Base-by-base conservation (phyloP, 2,329 filamentous ascomycete genomes). In the Pochonia chlamydosporia region DNA sequence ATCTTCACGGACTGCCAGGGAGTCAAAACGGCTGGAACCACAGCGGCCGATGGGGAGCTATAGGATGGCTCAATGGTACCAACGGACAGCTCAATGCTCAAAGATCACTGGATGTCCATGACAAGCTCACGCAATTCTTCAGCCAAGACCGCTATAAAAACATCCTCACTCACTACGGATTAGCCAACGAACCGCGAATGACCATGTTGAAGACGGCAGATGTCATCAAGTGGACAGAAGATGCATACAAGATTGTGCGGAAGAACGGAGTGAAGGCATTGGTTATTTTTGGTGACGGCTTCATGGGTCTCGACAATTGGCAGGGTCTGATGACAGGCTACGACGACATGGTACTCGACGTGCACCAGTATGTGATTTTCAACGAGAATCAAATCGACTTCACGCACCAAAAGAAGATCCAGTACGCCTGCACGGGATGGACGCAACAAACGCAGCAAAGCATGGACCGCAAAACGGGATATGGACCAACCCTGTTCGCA, bases 1-100 rank as follows among this genome's bases (percentile, higher is more conserved):
- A 99, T 64, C 71, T 96, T 4, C 93, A 99, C 68, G 90, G 79
- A n/a, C 74, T 93, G 0, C 92, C 92, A 0, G 93, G 93, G 0
- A 92, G 87, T 51, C 93, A 97, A 62, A 99, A 99, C 59, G 93
- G 93, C 2, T 97, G 92, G 92, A 96, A 96, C 59, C 93, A 99
- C 66, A 95, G 88, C 56, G 93, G 93, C 0, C 81, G 83, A 9
- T 84, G 87, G 63, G 92, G 93, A 1, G 51, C 68, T 1, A 92
- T 97, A 53, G 77, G 81, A 23, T 99, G 93, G 93, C 71, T 97
- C 33, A 93, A 93, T 58, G 93, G 93, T n/a, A 85, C 88, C 0
- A 75, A 96, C 59, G 92, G 93, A 10, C 73, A 77, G 1, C 65
- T 82, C 13, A 96, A 96, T 63, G 85, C 77, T 0, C 78, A 95